These are phyloP conservation scores for Gaultheria prostrata DNA, from an alignment of 148 eudicot species.

Conservation along the genomic window DNA sequence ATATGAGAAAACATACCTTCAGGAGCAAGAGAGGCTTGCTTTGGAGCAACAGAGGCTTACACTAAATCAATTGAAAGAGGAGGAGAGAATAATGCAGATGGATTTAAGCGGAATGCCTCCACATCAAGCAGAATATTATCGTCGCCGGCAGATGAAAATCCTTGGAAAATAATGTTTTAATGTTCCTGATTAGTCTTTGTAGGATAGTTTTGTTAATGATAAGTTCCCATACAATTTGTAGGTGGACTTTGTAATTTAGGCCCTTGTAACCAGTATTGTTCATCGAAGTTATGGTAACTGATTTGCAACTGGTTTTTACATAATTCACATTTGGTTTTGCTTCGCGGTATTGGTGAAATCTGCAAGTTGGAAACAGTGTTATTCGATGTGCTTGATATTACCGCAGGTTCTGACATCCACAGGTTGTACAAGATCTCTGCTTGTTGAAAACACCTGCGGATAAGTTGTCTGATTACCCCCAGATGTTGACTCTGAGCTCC, in stretches of 20 bases:
- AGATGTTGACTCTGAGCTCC: background rate
- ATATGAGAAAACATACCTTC: background rate
- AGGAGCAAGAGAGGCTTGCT: slow-evolving; percentile 7
- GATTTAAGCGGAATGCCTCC: background rate
- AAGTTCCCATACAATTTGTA: background rate
- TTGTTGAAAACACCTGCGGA: background rate
- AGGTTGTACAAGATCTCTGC: background rate
- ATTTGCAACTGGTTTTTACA: background rate
- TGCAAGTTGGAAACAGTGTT: background rate
- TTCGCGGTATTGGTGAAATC: background rate
- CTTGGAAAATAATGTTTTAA: background rate
- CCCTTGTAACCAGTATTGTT: background rate
- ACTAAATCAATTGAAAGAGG: background rate
- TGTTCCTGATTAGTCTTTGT: background rate
- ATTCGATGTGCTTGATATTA: background rate
- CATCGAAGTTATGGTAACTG: background rate
- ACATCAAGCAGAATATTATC: slow-evolving; percentile 7
- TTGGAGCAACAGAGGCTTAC: slow-evolving; percentile 3
- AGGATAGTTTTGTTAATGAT: background rate
- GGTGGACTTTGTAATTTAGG: background rate
- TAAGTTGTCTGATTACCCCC: background rate
- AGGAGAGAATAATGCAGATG: background rate
- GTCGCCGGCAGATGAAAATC: slow-evolving; percentile 8
- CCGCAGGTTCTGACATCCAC: background rate
- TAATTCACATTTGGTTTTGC: background rate